Conservation (phyloP, 2,329 filamentous ascomycete genomes). For the Colletotrichum lupini region DNA sequence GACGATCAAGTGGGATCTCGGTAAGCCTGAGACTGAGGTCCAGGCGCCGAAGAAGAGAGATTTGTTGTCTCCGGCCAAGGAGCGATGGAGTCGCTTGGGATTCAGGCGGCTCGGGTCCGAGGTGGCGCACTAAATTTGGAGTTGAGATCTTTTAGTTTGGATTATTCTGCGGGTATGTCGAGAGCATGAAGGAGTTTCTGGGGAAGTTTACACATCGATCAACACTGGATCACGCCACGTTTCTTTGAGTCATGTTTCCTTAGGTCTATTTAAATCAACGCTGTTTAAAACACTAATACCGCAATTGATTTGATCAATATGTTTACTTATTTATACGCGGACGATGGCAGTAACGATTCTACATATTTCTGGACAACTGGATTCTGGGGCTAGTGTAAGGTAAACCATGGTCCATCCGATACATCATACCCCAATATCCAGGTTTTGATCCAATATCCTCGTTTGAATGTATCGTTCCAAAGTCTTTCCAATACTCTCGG, state of each 20-base stretch:
- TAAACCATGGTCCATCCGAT: too few relatives aligned
- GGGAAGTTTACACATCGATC: not conserved
- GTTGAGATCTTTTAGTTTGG: not conserved
- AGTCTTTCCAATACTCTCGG: not conserved
- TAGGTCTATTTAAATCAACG: not conserved
- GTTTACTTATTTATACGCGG: not conserved
- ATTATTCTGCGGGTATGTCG: not conserved
- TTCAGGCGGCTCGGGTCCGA: not conserved
- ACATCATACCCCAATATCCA: not conserved
- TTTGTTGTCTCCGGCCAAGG: conserved; percentile 37
- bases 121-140: not conserved
- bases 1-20: conserved; percentile 35
- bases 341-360: not conserved
- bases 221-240: not conserved
- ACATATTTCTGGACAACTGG: not conserved
- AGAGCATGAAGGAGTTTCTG: not conserved
- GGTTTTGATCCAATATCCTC: not conserved
- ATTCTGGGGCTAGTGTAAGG: too few relatives aligned
- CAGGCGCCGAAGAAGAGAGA: conserved; percentile 33
- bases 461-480: not conserved
- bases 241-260: not conserved
- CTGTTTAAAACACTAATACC: not conserved
- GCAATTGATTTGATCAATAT: not conserved
- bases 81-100: conserved; percentile 37
- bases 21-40: conserved; percentile 17